Evolutionary conservation across 1,139 yeast genomes (phyloP), one percentile per base, ranked within the genome.

Genomic region (Arxiozyma slooffiae): DNA sequence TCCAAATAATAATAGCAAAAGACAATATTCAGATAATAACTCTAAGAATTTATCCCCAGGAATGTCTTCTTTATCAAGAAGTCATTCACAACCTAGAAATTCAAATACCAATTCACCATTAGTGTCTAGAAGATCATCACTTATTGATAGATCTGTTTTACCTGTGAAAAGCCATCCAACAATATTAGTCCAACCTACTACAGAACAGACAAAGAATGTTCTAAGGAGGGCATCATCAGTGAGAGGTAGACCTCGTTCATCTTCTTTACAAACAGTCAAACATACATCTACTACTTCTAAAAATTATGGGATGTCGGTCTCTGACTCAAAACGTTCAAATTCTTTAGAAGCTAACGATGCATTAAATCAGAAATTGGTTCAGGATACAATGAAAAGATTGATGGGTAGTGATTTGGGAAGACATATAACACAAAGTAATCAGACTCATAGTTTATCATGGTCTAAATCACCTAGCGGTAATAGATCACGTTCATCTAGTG

Each of bases 321-420:
- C 51, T 7, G 38, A 42, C 16, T 20, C 22, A 5, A 50, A 48
- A 30, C 57, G 67, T 17, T 58, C 67, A 3, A 63, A 63, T 50
- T 65, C 69, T 0, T 52, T 65, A 39, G 64, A 64, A 38, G 58
- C 63, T 0, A 54, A 53, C 14, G 62, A 65, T 18, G 55, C 56
- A 4, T 30, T 58, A 4, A 65, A 60, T 47, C 65, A 61, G 48
- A 57, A 53, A 39, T 54, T 59, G 41, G 56, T 64, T 2, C 69
- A 63, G 45, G 60, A 58, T 40, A 49, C 62, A 1, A 53, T 56
- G 22, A 51, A 50, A n/a, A 54, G 52, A 21, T 41, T 59, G 11
- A 55, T 55, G 55, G 40, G 36, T 17, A 30, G 50, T 39, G 34
- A 21, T 16, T 20, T 48, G 8, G 38, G 47, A 9, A 39, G 40